phyloP scores from a whole-genome alignment of 805 yeast genomes.

The Wickerhamiella nectarea region DNA sequence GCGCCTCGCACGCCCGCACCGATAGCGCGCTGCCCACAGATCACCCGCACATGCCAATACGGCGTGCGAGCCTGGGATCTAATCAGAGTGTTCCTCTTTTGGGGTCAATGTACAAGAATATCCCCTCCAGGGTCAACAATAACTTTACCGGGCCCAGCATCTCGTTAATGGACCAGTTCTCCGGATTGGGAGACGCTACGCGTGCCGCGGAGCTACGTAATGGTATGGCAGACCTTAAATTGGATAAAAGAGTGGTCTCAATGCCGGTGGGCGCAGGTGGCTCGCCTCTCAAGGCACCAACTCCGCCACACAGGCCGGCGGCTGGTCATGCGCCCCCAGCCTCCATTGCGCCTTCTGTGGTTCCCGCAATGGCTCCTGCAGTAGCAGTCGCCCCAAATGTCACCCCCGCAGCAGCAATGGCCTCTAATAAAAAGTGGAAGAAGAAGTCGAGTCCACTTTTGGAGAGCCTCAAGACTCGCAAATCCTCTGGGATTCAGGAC shows the following conservation, averaged over 20 bases:
- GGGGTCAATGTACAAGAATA: conserved; percentile 10
- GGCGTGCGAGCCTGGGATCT: conserved; percentile 10
- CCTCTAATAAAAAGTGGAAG: conserved; percentile 1
- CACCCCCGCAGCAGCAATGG: not conserved
- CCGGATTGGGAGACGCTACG: conserved; percentile 20
- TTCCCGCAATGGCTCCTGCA: not conserved
- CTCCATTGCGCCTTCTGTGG: not conserved
- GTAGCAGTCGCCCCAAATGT: not conserved
- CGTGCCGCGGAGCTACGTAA: conserved; percentile 14
- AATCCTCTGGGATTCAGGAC: conserved; percentile 53
- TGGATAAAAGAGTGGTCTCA: not conserved
- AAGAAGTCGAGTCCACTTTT: conserved; percentile 37
- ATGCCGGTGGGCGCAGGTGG: not conserved
- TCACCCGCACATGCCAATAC: conserved; percentile 5
- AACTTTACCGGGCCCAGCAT: conserved; percentile 19
- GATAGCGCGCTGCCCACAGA: conserved; percentile 7
- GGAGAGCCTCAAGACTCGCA: conserved; percentile 71
- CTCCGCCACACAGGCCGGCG: not conserved
- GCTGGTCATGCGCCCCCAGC: not conserved
- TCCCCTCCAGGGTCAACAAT: conserved; percentile 6
- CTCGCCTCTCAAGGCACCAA: not conserved
- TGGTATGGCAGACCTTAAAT: not conserved
- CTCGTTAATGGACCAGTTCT: conserved; percentile 20
- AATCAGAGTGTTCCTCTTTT: conserved; percentile 12
- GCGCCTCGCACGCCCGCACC: conserved; percentile 8